phyloP scores from a whole-genome alignment of 768 basidiomycete species.

The Amanita rimosa region DNA sequence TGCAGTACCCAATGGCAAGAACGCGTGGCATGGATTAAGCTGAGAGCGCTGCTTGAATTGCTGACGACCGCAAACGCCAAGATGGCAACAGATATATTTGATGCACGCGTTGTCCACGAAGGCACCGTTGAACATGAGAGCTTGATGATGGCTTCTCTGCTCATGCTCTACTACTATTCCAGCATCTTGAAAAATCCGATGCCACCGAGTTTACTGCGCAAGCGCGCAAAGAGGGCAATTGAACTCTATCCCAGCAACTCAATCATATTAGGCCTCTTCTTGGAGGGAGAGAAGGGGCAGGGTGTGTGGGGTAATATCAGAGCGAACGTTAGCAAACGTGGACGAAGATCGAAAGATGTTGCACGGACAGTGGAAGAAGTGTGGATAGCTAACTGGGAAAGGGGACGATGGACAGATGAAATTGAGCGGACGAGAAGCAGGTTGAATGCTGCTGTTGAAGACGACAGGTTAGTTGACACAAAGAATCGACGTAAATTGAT shows the following conservation, averaged over 20 bases:
- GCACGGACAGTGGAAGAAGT: conserved; percentile 53
- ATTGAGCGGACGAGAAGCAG: conserved; percentile 60
- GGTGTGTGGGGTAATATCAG: conserved; percentile 70
- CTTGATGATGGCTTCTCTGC: conserved; percentile 40
- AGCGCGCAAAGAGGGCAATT: conserved; percentile 43
- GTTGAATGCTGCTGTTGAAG: conserved; percentile 49
- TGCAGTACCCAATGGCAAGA: conserved; percentile 36
- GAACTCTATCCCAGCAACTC: conserved; percentile 59
- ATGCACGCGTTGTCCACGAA: conserved; percentile 18
- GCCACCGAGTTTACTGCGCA: conserved; percentile 47
- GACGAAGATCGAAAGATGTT: conserved; percentile 40
- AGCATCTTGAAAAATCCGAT: conserved; percentile 41
- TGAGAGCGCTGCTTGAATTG: conserved; percentile 56
- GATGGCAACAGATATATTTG: conserved; percentile 31
- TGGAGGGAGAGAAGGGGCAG: conserved; percentile 69
- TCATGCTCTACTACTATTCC: conserved; percentile 52
- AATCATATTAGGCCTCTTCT: conserved; percentile 57
- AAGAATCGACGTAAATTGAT: neutral
- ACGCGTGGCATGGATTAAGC: conserved; percentile 52
- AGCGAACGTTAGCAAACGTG: conserved; percentile 39
- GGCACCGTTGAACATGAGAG: conserved; percentile 35
- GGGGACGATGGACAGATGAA: conserved; percentile 58
- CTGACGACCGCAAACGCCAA: conserved; percentile 32
- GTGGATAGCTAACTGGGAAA: conserved; percentile 77
- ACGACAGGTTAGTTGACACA: conserved; percentile 43